A percentile compares a stretch with the other conserved stretches of the same genome.
These are phyloP conservation scores for Aristolochia fimbriata DNA, from an alignment of 164 flowering plant genomes.

Conservation along the genomic window DNA sequence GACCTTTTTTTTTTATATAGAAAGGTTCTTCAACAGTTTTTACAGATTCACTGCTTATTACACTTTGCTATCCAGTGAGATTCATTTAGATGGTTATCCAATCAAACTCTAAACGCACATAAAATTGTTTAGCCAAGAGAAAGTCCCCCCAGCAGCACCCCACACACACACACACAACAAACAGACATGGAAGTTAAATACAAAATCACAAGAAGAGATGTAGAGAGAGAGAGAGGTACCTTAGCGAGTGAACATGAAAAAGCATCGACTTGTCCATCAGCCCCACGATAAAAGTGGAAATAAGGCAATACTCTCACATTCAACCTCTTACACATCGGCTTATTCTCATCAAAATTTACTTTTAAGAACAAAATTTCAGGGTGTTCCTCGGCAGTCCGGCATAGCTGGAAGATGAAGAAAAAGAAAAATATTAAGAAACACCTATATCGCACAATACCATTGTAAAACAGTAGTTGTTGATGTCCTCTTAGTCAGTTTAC, in stretches of 20 bases:
- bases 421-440: not conserved
- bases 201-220: conserved; percentile 3
- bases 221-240: conserved; percentile 26
- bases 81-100: too few species aligned
- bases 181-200: not conserved
- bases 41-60: too few species aligned
- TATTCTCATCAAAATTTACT: conserved; percentile 94
- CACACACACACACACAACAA: too few species aligned
- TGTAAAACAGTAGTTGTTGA: too few species aligned
- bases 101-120: too few species aligned
- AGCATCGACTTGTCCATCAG: conserved; percentile 79
- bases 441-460: too few species aligned
- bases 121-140: too few species aligned
- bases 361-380: conserved; percentile 78
- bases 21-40: too few species aligned
- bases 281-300: conserved; percentile 92
- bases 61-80: too few species aligned
- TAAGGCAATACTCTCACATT: conserved; percentile 91
- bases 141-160: too few species aligned
- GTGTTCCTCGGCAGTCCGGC: conserved; percentile 80
- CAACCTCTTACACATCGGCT: conserved; percentile 88
- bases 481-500: not conserved
- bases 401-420: conserved; percentile 44
- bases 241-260: conserved; percentile 96
- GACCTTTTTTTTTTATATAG: too few species aligned